Base-by-base conservation (phyloP, 805 yeast species). In the Osmozyma mogii region DNA sequence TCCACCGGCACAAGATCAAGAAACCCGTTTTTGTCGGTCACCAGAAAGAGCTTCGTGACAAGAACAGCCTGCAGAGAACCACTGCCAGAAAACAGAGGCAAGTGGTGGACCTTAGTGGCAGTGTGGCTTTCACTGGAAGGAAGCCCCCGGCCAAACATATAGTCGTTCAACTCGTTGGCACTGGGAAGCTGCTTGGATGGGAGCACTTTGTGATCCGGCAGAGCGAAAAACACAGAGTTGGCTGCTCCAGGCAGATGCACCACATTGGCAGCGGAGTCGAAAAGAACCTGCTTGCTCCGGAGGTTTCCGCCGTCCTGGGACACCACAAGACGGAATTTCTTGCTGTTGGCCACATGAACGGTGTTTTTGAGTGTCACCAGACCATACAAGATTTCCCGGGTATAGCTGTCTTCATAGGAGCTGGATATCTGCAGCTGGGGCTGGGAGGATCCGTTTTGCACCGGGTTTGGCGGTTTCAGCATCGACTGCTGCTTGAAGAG, bases 101-200 rank as follows among this genome's bases (percentile, higher is more conserved):
- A 46, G 25, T 54, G 38, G 45, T 72, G 77, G 2, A 72, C 43
- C 36, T 72, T 72, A 4, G 72, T 66, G 9, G 63, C 48, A 14
- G 60, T 47, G 12, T 56, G 54, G 11, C 56, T 48, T 32, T 72
- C 75, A 34, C 58, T 68, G 6, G 68, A 52, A 6, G 74, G 71
- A 18, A 72, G 51, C 1, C 78, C 78, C 29, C 70, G 65, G 9
- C 79, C 79, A 48, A 72, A 72, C 70, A 72, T 69, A 39, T 61
- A 68, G 32, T 67, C 68, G 16, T 68, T 61, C 13, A 72, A 41
- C 35, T 72, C 77, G 32, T 50, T 53, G 14, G 55, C 38, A 11
- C 65, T 56, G 37, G 71, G 75, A 31, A 58, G 54, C 3, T 52
- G 22, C 28, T 53, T 50, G 10, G 61, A 46, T 21, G 56, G 49